Evolutionary conservation across 495 filamentous ascomycete genomes (phyloP).

Genomic region (Penicillium diatomitis): DNA sequence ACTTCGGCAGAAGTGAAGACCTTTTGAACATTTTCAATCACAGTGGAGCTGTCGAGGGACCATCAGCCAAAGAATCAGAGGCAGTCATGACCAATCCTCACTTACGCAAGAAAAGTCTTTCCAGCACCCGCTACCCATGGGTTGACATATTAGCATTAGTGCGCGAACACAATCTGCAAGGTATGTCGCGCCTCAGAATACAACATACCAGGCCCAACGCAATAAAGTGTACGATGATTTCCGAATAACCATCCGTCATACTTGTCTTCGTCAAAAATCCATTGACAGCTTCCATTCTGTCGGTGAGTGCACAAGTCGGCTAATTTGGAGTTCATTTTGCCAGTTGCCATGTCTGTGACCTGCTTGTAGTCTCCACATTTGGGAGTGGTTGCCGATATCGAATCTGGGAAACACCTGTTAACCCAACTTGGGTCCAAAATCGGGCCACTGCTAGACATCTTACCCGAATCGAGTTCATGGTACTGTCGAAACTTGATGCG

Average conservation of each 20-base stretch:
- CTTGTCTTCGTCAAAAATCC: constrained; percentile 20
- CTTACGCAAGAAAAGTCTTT: constrained; percentile 29
- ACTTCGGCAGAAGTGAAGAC: constrained; percentile 28
- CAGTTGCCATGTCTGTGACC: constrained; percentile 11
- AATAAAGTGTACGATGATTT: constrained; percentile 19
- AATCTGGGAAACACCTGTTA: not conserved
- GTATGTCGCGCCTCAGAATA: too few relatives aligned
- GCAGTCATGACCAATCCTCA: not conserved
- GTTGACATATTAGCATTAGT: too few relatives aligned
- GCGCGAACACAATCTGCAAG: too few relatives aligned
- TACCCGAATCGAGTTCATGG: constrained; percentile 17
- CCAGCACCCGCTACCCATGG: constrained; percentile 22
- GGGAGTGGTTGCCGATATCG: not conserved
- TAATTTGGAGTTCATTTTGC: constrained; percentile 17
- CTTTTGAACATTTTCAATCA: constrained; percentile 22
- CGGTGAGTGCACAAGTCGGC: constrained; percentile 24
- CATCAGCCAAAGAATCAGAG: not conserved
- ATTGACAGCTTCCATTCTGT: constrained; percentile 18
- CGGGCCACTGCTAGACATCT: not conserved
- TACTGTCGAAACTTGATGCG: constrained; percentile 6
- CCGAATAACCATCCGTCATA: constrained; percentile 23
- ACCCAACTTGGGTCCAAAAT: not conserved
- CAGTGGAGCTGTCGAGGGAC: constrained; percentile 10
- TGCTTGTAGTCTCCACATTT: constrained; percentile 4
- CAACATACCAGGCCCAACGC: constrained; percentile 23